Evolutionary conservation across 306 rosid genomes (phyloP).

Genomic region (Quercus bicolor): DNA sequence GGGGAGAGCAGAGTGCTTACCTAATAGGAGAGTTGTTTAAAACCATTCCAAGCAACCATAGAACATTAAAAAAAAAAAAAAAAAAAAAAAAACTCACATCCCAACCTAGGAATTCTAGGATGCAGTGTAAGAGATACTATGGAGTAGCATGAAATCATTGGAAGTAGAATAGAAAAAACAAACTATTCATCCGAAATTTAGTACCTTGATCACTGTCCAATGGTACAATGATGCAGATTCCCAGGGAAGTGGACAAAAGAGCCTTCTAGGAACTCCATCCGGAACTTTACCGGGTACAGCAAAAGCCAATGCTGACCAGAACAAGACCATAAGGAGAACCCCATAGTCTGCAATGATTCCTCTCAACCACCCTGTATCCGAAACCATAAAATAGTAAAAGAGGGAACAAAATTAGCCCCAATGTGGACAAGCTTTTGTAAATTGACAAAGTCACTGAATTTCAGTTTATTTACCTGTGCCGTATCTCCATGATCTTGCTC

Average conservation of each 20-base stretch:
- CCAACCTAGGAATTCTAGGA: background rate
- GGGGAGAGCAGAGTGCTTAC: no score
- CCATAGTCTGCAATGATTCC: slow-evolving; percentile 78
- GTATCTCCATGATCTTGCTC: slow-evolving; percentile 82
- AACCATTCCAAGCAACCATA: background rate
- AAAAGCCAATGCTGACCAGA: slow-evolving; percentile 72
- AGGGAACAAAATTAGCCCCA: background rate
- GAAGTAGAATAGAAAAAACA: background rate
- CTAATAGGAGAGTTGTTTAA: background rate
- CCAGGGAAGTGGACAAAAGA: slow-evolving; percentile 75
- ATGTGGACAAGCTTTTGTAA: background rate
- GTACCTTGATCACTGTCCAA: slow-evolving; percentile 62
- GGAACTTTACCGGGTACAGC: slow-evolving; percentile 58
- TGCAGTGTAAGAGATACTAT: background rate
- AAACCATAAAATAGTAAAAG: background rate
- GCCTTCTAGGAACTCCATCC: slow-evolving; percentile 71
- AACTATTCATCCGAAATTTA: background rate
- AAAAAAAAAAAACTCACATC: no score
- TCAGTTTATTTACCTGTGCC: slow-evolving; percentile 48
- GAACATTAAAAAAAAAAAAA: background rate
- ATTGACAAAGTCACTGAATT: background rate
- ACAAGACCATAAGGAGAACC: slow-evolving; percentile 72
- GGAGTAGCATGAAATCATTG: background rate
- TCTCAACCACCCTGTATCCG: slow-evolving; percentile 58
- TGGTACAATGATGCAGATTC: slow-evolving; percentile 62